These are phyloP conservation scores for Chenopodium suecicum DNA, from an alignment of 148 eudicot genomes.

Conservation along the genomic window DNA sequence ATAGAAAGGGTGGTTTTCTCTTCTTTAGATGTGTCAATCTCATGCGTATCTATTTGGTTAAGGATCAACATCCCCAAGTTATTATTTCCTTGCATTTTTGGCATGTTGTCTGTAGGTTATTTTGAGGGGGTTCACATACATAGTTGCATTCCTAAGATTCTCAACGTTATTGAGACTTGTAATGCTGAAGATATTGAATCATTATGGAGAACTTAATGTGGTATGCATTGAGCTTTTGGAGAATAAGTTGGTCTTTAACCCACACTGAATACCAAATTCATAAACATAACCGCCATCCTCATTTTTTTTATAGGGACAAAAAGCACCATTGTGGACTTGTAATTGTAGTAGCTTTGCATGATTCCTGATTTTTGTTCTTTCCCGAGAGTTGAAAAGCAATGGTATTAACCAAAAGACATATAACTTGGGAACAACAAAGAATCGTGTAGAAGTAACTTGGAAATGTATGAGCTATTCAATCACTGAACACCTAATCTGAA, in stretches of 20 bases:
- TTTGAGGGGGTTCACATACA: no score
- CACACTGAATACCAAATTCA: background rate
- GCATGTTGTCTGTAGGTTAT: background rate
- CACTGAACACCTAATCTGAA: no score
- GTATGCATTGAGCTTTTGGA: background rate
- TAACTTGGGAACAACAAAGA: background rate
- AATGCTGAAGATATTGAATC: background rate
- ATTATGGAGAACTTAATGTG: background rate
- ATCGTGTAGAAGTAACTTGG: background rate
- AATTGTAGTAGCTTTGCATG: background rate
- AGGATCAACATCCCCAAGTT: background rate
- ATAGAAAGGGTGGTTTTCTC: no score
- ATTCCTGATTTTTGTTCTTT: background rate
- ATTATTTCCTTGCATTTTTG: background rate
- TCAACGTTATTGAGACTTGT: background rate
- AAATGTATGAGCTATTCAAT: no score
- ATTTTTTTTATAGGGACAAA: background rate
- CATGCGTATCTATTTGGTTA: background rate
- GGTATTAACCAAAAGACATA: no score
- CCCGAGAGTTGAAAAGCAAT: background rate
- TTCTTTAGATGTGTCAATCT: background rate
- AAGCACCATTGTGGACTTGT: background rate
- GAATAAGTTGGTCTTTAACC: background rate
- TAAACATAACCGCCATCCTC: background rate
- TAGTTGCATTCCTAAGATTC: background rate